Base-by-base conservation (phyloP, 2,329 filamentous ascomycete species). In the Scedosporium aurantiacum region DNA sequence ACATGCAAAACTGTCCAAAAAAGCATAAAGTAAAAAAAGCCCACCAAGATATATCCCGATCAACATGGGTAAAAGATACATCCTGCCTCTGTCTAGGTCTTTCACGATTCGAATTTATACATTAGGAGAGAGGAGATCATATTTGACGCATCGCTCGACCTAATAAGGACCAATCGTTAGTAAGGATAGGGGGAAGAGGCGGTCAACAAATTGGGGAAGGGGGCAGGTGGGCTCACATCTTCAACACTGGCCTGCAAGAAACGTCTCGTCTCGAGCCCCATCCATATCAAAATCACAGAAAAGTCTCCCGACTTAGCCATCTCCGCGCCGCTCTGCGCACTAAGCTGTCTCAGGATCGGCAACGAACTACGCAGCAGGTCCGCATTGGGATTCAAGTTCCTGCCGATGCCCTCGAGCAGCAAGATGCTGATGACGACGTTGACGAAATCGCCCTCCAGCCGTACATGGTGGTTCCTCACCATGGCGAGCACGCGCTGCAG, bases 381-480 rank as follows among this genome's bases (percentile, higher is more conserved):
- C 56, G 97, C 78, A 60, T 93, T 80, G 0, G 94, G 93, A 71
- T 97, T 88, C 16, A 99, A 76, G 63, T 81, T 90, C 64, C 94
- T 83, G 0, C 94, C 94, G 68, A 97, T 99, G 5, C 94, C 94
- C 72, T 99, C 94, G 1, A 99, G 80, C 2, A 99, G 80, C 40
- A 99, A 77, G 60, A 97, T 97, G 63, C 91, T 96, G 63, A 99
- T 88, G 32, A 99, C 93, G 4, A 99, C 94, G 70, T 99, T 99
- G 70, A 99, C 91, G 70, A 97, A 99, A 72, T 99, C 94, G 7
- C 94, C 94, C 73, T 99, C 94, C 58, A 99, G 82, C 7, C 94
- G 83, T 3, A 99, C 94, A 70, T 99, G 94, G 71, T 99, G 94
- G 8, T 80, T 78, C 61, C 94, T 85, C 32, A 99, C 94, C 91